Percentiles rank a stretch among this genome's conserved stretches.
phyloP scores from a whole-genome alignment of 78 protist genomes.

The Emiliania huxleyi region DNA sequence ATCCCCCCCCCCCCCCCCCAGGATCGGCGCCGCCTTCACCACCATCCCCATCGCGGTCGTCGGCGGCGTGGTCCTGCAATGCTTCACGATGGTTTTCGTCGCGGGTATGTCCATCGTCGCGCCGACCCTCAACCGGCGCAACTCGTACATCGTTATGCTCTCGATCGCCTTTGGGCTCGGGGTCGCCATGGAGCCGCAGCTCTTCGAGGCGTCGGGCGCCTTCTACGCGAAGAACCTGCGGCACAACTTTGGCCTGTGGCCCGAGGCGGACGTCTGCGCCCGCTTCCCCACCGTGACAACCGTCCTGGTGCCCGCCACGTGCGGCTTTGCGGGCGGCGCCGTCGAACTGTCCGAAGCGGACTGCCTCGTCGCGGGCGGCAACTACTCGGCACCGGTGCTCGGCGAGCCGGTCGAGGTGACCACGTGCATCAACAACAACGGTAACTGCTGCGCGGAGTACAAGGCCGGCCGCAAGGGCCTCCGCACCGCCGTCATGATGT shows the following conservation, averaged over 20 bases:
- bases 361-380: not conserved
- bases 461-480: not conserved
- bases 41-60: constrained; percentile 38
- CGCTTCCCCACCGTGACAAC: not conserved
- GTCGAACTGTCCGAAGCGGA: not conserved
- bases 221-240: not conserved
- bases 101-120: not conserved
- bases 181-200: constrained; percentile 26
- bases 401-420: not conserved
- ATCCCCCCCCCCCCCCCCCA: not conserved
- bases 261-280: not conserved
- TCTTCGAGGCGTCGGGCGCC: not conserved
- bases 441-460: not conserved
- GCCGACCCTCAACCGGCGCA: not conserved
- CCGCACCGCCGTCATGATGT: not conserved
- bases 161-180: constrained; percentile 4
- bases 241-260: not conserved
- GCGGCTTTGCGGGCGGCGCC: not conserved
- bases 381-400: not conserved
- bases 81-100: constrained; percentile 19
- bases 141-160: constrained; percentile 19
- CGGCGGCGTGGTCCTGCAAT: constrained; percentile 32
- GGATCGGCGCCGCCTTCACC: not conserved
- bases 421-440: not conserved
- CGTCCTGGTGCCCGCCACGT: not conserved